Evolutionary conservation across 495 filamentous ascomycete species (phyloP), one percentile per base, ranked within the genome.

Genomic region (Tuber borchii): DNA sequence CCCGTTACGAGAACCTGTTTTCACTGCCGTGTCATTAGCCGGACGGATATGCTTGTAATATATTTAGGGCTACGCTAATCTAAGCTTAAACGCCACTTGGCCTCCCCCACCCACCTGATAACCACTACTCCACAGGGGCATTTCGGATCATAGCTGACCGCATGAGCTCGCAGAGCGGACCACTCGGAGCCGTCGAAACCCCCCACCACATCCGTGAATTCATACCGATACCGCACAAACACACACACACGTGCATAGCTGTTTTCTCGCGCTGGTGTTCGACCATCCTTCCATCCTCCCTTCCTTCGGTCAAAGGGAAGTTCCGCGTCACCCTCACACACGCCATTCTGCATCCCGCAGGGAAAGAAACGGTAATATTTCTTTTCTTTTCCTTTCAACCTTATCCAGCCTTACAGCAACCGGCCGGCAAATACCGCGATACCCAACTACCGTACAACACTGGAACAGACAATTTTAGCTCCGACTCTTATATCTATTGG

Each of bases 301-400:
- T 70, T 51, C 46, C 45, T 56, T 17, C 44, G 26, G 72, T 46
- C 45, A 70, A 31, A 51, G 43, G 72, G 72, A 56, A 51, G 34
- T 31, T 22, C 37, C 46, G 45, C 37, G 71, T 56, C 44, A 73
- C 42, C 26, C 39, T 4, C 26, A 56, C 46, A 48, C 20, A 73
- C 45, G 72, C 37, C 17, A 31, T 71, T 22, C 70, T 20, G 40
- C 45, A 26, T 71, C 45, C 45, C 31, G 6, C 39, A 71, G 14
- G 26, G 4, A 17, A 3, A 14, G 51, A 56, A 56, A 26, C 51
- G 3, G 9, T n/a, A 61, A 61, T 10, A 16, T 61, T 61, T 61
- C 10, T 26, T 61, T 61, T 61, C 9, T 61, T 31, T 61, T 34
- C 51, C n/a, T n/a, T 61, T 19, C 56, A 61, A 61, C 16, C 56